Conservation (phyloP, 306 rosid genomes). For the Inga laurina region DNA sequence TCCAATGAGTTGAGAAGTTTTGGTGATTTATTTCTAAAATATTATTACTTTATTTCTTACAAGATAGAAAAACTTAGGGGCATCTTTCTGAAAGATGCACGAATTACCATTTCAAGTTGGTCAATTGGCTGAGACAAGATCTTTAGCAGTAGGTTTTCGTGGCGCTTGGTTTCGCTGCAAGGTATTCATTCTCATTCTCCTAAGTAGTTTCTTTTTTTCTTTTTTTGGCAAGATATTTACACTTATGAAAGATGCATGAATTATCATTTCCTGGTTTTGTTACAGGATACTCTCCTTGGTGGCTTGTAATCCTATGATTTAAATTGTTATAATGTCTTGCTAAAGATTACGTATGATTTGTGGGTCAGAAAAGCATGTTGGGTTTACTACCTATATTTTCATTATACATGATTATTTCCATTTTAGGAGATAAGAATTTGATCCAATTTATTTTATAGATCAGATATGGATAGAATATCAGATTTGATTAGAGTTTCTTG, state of each 20-base stretch:
- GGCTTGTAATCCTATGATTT: too few species aligned
- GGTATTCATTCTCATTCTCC: conserved; percentile 45
- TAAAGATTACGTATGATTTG: neutral
- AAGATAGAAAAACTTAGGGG: too few species aligned
- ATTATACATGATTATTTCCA: too few species aligned
- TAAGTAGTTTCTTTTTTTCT: neutral
- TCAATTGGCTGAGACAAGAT: too few species aligned
- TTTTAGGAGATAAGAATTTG: neutral
- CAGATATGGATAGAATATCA: too few species aligned
- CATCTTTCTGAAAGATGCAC: too few species aligned
- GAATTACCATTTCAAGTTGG: too few species aligned
- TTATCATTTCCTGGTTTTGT: neutral
- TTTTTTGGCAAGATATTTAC: neutral
- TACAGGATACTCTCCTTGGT: neutral
- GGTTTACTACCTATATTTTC: neutral
- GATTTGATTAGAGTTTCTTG: too few species aligned
- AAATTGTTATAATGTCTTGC: neutral
- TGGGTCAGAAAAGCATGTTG: neutral
- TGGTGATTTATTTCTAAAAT: neutral
- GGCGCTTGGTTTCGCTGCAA: conserved; percentile 90
- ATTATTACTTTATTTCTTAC: too few species aligned
- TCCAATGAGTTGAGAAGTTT: neutral
- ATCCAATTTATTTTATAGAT: neutral
- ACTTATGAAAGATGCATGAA: neutral
- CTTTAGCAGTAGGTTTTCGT: conserved; percentile 65